Evolutionary conservation across 2,329 filamentous ascomycete genomes (phyloP).

Genomic region (Emergomyces pasteurianus): DNA sequence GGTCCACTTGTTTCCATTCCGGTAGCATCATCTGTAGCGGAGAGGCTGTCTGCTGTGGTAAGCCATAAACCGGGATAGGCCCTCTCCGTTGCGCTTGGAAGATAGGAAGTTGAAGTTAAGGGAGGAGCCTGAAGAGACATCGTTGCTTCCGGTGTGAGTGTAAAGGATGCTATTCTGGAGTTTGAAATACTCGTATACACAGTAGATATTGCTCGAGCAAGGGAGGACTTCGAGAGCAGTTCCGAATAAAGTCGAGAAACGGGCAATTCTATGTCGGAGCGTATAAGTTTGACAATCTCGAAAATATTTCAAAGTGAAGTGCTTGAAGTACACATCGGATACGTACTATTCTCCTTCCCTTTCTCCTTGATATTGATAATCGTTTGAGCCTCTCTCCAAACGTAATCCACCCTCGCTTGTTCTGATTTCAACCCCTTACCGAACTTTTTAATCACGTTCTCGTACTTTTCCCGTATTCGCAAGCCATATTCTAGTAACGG

Average conservation of each 20-base stretch:
- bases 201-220: constrained; percentile 72
- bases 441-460: constrained; percentile 82
- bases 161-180: constrained; percentile 75
- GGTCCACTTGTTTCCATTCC: constrained; percentile 46
- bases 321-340: not conserved
- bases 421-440: constrained; percentile 88
- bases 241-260: constrained; percentile 30
- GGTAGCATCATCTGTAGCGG: constrained; percentile 51
- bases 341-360: constrained; percentile 49
- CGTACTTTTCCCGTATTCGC: constrained; percentile 67
- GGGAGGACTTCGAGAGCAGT: constrained; percentile 51
- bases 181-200: constrained; percentile 70
- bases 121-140: constrained; percentile 53
- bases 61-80: constrained; percentile 69
- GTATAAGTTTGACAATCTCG: constrained; percentile 8
- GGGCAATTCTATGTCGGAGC: constrained; percentile 19
- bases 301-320: not conserved
- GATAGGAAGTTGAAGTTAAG: constrained; percentile 55
- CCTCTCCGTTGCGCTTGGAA: constrained; percentile 56
- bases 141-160: constrained; percentile 53
- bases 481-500: constrained; percentile 63
- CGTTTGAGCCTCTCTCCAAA: constrained; percentile 79
- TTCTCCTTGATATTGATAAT: constrained; percentile 74
- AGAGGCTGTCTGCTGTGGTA: constrained; percentile 71
- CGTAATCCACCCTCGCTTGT: constrained; percentile 78